phyloP scores from a whole-genome alignment of 2,329 filamentous ascomycete species.

The Venturia aucupariae region DNA sequence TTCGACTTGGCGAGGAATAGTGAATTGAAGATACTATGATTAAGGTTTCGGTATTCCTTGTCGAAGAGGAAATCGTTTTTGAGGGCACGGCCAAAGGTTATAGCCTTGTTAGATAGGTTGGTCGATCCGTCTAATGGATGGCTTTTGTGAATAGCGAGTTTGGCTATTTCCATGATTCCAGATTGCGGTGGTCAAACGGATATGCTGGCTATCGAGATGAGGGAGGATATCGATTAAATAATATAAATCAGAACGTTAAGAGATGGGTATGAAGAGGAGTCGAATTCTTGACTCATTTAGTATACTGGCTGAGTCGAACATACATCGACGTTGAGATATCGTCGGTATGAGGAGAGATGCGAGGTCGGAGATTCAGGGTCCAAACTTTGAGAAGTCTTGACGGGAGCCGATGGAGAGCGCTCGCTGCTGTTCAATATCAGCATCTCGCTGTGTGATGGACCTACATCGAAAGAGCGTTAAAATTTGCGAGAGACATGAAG shows the following conservation, averaged over 20 bases:
- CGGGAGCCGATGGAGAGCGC: not conserved
- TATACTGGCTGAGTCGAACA: not conserved
- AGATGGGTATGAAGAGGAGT: not conserved
- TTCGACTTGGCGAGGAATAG: not conserved
- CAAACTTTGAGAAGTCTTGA: not conserved
- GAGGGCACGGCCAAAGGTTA: constrained; percentile 44
- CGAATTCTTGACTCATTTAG: not conserved
- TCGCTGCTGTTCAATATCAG: not conserved
- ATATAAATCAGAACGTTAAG: not conserved
- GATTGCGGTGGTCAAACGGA: not conserved
- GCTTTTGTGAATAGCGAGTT: not conserved
- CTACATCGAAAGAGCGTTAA: too few relatives aligned
- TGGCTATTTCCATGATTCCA: not conserved
- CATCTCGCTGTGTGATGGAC: too few relatives aligned
- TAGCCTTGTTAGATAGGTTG: not conserved
- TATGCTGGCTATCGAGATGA: too few relatives aligned
- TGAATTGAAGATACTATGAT: constrained; percentile 55
- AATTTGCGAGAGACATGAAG: too few relatives aligned
- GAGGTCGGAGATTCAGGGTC: not conserved
- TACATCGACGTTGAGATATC: not conserved
- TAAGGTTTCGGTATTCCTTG: constrained; percentile 60
- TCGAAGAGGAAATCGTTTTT: constrained; percentile 61
- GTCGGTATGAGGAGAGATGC: not conserved
- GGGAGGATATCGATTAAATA: not conserved
- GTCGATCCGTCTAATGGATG: not conserved